A percentile compares a stretch with the other conserved stretches of the same genome.
Evolutionary conservation across 2,329 filamentous ascomycete genomes (phyloP).

Genomic region (Phialophora chinensis): DNA sequence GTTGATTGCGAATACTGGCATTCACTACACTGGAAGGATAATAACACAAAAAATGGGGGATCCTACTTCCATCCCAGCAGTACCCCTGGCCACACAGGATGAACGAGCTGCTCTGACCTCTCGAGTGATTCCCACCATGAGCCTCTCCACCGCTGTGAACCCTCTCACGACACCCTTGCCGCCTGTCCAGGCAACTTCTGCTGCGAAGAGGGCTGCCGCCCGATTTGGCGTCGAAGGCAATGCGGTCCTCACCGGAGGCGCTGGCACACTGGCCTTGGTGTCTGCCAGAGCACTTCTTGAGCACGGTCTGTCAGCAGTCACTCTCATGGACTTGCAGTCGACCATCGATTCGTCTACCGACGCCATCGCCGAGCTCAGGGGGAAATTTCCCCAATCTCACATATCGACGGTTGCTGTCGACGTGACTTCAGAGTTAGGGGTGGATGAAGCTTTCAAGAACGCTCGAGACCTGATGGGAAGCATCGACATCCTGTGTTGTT

Average conservation of each 20-base stretch:
- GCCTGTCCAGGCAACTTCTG: slow-evolving; percentile 36
- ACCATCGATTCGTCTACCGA: slow-evolving; percentile 47
- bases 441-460: slow-evolving; percentile 53
- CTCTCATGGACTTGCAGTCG: slow-evolving; percentile 65
- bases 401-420: slow-evolving; percentile 63
- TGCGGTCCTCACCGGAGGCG: slow-evolving; percentile 65
- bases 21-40: background rate
- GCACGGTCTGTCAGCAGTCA: slow-evolving; percentile 66
- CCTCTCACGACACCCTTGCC: slow-evolving; percentile 43
- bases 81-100: slow-evolving; percentile 30
- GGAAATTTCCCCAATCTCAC: slow-evolving; percentile 60
- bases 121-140: slow-evolving; percentile 39
- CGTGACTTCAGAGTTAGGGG: slow-evolving; percentile 58
- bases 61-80: slow-evolving; percentile 11
- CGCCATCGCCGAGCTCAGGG: slow-evolving; percentile 55
- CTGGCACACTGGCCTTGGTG: slow-evolving; percentile 66
- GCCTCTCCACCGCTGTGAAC: slow-evolving; percentile 35
- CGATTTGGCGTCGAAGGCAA: slow-evolving; percentile 44
- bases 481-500: slow-evolving; percentile 61
- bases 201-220: slow-evolving; percentile 41
- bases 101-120: slow-evolving; percentile 37
- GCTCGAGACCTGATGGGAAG: slow-evolving; percentile 43
- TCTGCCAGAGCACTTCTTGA: slow-evolving; percentile 69
- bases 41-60: slow-evolving; percentile 27
- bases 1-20: background rate